Evolutionary conservation across 2,329 filamentous ascomycete species (phyloP).

Genomic region (Pseudogymnoascus verrucosus): DNA sequence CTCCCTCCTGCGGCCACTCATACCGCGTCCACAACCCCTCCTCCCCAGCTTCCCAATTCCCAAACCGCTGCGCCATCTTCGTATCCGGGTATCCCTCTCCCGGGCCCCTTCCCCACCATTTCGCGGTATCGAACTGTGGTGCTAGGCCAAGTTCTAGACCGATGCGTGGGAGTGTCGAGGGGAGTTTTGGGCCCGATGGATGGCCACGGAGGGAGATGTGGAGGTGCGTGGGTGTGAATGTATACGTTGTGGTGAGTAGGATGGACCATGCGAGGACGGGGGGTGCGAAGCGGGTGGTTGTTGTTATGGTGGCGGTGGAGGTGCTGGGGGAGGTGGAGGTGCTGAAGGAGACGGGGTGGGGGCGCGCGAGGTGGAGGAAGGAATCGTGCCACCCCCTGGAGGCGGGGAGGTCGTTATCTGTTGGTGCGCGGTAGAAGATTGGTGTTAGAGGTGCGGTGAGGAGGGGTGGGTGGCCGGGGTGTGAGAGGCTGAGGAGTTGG

Average conservation of each 20-base stretch:
- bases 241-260: constrained; percentile 45
- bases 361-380: constrained; percentile 38
- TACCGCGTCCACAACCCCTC: constrained; percentile 49
- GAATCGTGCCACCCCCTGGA: constrained; percentile 47
- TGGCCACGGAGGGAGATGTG: constrained; percentile 42
- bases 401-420: constrained; percentile 54
- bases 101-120: constrained; percentile 61
- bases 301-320: constrained; percentile 32
- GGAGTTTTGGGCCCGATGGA: constrained; percentile 41
- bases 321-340: constrained; percentile 23
- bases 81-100: constrained; percentile 60
- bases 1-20: constrained; percentile 61
- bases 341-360: constrained; percentile 32
- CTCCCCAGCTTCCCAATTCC: constrained; percentile 38
- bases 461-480: constrained; percentile 30
- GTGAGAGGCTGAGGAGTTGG: constrained; percentile 34
- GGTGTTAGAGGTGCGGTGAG: constrained; percentile 39
- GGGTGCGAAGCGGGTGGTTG: constrained; percentile 48
- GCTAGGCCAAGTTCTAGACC: constrained; percentile 45
- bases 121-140: constrained; percentile 31
- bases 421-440: constrained; percentile 56
- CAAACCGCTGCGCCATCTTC: constrained; percentile 51
- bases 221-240: constrained; percentile 41
- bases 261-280: constrained; percentile 55
- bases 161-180: constrained; percentile 53